Percentiles rank a stretch among this genome's conserved stretches.
Evolutionary conservation across 2,329 filamentous ascomycete genomes (phyloP).

Genomic region (Anthostomella pinea): DNA sequence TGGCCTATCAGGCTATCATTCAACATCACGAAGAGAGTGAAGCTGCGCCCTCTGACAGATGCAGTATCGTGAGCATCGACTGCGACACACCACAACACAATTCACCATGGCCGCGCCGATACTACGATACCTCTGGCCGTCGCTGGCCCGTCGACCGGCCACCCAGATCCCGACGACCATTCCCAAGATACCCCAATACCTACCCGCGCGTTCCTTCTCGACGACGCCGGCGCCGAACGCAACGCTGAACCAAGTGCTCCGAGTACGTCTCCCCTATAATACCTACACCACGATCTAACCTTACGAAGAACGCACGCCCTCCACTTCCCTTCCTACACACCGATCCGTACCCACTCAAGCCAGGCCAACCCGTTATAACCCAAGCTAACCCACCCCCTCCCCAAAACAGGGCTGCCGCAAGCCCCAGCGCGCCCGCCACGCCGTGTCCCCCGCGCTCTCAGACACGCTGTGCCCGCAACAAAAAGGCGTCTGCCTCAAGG

Average conservation of each 20-base stretch:
- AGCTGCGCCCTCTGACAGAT: no score
- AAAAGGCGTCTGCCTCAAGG: constrained; percentile 95
- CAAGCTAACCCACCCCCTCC: not conserved
- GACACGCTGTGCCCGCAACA: constrained; percentile 70
- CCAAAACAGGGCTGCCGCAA: constrained; percentile 66
- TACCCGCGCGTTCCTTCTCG: constrained; percentile 49
- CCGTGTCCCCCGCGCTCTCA: constrained; percentile 80
- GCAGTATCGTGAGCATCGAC: no score
- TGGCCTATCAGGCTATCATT: no score
- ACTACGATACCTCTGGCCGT: constrained; percentile 29
- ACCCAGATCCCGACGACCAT: constrained; percentile 30
- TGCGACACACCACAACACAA: constrained; percentile 1
- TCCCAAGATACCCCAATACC: constrained; percentile 17
- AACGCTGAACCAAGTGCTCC: constrained; percentile 71
- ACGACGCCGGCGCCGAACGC: constrained; percentile 55
- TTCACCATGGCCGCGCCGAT: constrained; percentile 30
- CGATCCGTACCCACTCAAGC: not conserved
- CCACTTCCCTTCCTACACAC: no score
- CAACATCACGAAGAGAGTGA: no score
- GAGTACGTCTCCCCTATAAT: constrained; percentile 40
- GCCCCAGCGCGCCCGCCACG: constrained; percentile 76
- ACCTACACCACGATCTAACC: no score
- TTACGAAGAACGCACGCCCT: no score
- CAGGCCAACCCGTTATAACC: not conserved
- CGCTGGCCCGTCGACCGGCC: constrained; percentile 30